A percentile compares a stretch with the other conserved stretches of the same genome.
phyloP scores from a whole-genome alignment of 148 eudicot genomes.

The Rhododendron simsii region DNA sequence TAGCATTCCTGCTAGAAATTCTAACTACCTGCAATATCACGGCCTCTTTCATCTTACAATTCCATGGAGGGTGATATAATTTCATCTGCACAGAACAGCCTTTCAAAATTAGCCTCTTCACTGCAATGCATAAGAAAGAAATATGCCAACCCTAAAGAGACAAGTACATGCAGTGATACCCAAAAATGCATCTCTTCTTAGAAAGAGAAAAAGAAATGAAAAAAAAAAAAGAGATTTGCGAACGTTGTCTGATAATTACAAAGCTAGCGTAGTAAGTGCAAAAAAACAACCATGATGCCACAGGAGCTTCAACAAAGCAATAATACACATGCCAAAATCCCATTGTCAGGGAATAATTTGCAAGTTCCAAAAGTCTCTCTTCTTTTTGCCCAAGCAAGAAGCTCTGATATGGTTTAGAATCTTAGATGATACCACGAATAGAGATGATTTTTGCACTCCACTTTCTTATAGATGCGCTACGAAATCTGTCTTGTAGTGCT shows the following conservation, averaged over 20 bases:
- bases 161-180: neutral
- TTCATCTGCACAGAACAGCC: constrained; percentile 20
- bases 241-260: neutral
- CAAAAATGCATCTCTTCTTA: neutral
- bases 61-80: constrained; percentile 22
- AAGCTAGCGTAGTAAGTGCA: neutral
- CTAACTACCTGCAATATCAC: constrained; percentile 11
- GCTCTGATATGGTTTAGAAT: neutral
- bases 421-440: neutral
- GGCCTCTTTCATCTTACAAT: constrained; percentile 12
- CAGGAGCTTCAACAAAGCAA: neutral
- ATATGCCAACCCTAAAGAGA: neutral
- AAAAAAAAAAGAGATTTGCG: neutral
- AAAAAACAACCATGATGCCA: neutral
- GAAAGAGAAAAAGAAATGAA: neutral
- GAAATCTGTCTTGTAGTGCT: neutral
- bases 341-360: neutral
- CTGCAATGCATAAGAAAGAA: neutral
- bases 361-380: neutral
- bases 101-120: constrained; percentile 11
- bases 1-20: constrained; percentile 15
- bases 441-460: neutral
- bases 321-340: neutral
- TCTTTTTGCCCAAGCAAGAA: neutral
- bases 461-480: neutral